Evolutionary conservation across 495 filamentous ascomycete species (phyloP), one percentile per base, ranked within the genome.

Genomic region (Parachaetomium inaequale): DNA sequence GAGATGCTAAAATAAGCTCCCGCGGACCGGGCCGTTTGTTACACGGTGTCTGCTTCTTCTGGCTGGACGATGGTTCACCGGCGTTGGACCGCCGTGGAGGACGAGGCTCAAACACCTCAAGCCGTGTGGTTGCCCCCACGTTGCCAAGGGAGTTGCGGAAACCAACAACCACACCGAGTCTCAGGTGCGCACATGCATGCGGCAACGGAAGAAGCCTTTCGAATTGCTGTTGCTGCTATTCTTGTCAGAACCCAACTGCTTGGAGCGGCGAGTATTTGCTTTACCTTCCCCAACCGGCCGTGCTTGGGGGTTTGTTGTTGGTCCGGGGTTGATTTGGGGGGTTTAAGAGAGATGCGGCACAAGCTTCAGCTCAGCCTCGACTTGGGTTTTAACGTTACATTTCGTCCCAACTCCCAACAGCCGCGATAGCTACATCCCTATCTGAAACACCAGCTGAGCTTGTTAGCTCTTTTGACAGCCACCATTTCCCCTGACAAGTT

Each of bases 391-490:
- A 1, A 34, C 19, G 34, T 2, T 19, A 42, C 50, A 4, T 8
- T 46, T 46, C 56, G 19, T 49, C 56, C 57, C 32, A 51, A 29
- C 23, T 31, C 15, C 57, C 47, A 59, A 29, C 57, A 10, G 32
- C 57, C 25, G 23, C n/a, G 42, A 15, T 47, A 40, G 5, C 42
- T 23, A 17, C 42, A 7, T 17, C 17, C n/a, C 11, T 23, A 46
- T 59, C 23, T 59, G 57, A 59, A 59, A 59, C 57, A 43, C 25
- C 31, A 51, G 57, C 57, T 59, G 56, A 59, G 56, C 45, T 59
- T 59, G 32, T 51, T 51, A 38, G 56, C 17, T 38, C 14, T 21
- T 31, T 34, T 17, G 15, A 23, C 43, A 46, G 43, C 43, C 43
- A 46, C 43, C 21, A 17, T 23, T 45, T 45, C 19, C 12, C 19